A percentile compares a stretch with the other conserved stretches of the same genome.
Conservation (phyloP, 169 alveolate species). For the Nephromyces sp. region DNA sequence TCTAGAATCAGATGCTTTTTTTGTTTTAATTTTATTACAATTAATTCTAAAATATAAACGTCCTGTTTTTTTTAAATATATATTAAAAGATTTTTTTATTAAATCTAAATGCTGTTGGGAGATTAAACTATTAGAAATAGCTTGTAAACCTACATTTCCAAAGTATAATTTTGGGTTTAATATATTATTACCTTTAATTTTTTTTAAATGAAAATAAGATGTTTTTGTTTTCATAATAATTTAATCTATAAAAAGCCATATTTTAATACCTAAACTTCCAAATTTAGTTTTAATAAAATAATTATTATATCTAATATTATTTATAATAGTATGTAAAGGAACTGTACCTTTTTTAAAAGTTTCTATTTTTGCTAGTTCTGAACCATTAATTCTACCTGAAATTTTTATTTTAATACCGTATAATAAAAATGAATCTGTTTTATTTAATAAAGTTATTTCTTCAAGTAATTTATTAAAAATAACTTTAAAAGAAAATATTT, state of each 20-base stretch:
- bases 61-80: constrained; percentile 20
- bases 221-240: constrained; percentile 3
- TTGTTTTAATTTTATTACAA: constrained; percentile 14
- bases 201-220: constrained; percentile 2
- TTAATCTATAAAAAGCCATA: constrained; percentile 1
- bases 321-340: constrained; percentile 9
- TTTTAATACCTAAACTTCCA: constrained; percentile 31
- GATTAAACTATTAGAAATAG: constrained; percentile 9
- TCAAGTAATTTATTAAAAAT: not conserved
- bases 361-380: constrained; percentile 14
- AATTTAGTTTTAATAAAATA: constrained; percentile 19
- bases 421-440: constrained; percentile 9
- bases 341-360: constrained; percentile 9
- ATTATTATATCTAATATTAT: not conserved
- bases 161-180: constrained; percentile 4
- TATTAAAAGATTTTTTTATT: constrained; percentile 25
- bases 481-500: not conserved
- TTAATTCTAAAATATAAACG: constrained; percentile 21
- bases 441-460: constrained; percentile 9
- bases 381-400: constrained; percentile 19
- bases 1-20: constrained; percentile 39
- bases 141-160: constrained; percentile 34
- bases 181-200: constrained; percentile 12
- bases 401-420: constrained; percentile 11
- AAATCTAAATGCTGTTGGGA: constrained; percentile 38